Evolutionary conservation across 768 basidiomycete genomes (phyloP), one percentile per base, ranked within the genome.

Genomic region (Macrolepiota dolichaula): DNA sequence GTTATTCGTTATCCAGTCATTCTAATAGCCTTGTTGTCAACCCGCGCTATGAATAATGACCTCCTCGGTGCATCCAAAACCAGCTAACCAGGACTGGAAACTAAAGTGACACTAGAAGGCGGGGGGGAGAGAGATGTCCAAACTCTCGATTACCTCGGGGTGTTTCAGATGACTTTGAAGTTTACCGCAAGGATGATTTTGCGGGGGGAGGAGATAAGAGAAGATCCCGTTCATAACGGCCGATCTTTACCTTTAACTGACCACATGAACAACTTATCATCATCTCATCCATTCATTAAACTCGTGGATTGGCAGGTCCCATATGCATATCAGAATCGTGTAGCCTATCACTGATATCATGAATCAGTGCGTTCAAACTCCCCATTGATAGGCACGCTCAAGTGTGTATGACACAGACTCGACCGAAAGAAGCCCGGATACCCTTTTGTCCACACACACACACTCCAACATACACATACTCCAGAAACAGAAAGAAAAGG

Each of bases 81-180:
- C 52, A 37, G 17, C 19, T 37, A 36, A 54, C 37, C 22, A 38
- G 24, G 5, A 19, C 19, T 11, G n/a, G n/a, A 25, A 38, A 17
- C 22, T 17, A 10, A 12, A 37, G 19, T 22, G 37, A 13, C 35
- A 19, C 37, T 22, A 24, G 4, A 38, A 38, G 1, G 36, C 22
- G 36, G 15, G 35, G 37, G 37, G 35, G 52, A 1, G 10, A 40
- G 52, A 1, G 10, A 40, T 54, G 24, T 10, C 7, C 29, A 32
- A 32, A 32, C 29, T 32, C 24, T 58, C 57, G 57, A 58, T 58
- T 47, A 37, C n/a, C 15, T 47, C 57, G 57, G 57, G 47, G 25
- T 29, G 22, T 12, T 19, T 47, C 19, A 37, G 47, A 47, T 3
- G 29, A 32, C 3, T 32, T 32, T 32, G 29, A 32, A 3, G 29